Evolutionary conservation across 169 alveolate species (phyloP).

Genomic region (Amoebophrya sp.): DNA sequence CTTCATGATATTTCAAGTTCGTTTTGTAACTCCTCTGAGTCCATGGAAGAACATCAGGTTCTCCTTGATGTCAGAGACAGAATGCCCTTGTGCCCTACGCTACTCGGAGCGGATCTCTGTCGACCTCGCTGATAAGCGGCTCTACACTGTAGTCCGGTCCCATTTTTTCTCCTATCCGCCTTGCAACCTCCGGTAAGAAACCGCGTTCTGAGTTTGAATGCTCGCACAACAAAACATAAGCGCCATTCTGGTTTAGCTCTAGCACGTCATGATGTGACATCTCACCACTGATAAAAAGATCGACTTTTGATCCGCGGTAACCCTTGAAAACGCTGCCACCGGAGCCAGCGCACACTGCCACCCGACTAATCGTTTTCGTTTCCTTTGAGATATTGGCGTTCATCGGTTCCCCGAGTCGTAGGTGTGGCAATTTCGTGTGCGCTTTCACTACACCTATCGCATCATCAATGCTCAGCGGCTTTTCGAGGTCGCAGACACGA

Average conservation of each 20-base stretch:
- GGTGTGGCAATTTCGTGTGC: neutral
- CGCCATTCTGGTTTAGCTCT: conserved; percentile 14
- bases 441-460: neutral
- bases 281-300: neutral
- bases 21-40: too few species aligned
- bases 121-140: neutral
- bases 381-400: too few species aligned
- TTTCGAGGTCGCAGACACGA: neutral
- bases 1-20: too few species aligned
- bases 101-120: neutral
- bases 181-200: neutral
- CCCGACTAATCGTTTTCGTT: neutral
- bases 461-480: neutral
- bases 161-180: neutral
- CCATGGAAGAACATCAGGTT: too few species aligned
- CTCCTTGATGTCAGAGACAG: too few species aligned
- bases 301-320: too few species aligned
- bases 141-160: conserved; percentile 6
- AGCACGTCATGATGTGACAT: neutral
- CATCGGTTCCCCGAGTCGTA: too few species aligned
- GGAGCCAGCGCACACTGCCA: neutral
- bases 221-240: neutral
- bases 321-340: neutral
- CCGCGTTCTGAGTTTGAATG: neutral
- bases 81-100: neutral